These are phyloP conservation scores for Malus domestica DNA, from an alignment of 306 rosid genomes.

Conservation along the genomic window ASM211411v1 NC_041800.1:8996001-8996500, in stretches of 20 bases:
- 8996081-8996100: slow-evolving; percentile 78
- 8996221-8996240: slow-evolving; percentile 34
- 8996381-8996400: slow-evolving; percentile 81
- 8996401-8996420: slow-evolving; percentile 96
- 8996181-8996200: slow-evolving; percentile 12
- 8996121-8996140: slow-evolving; percentile 82
- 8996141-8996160: slow-evolving; percentile 61
- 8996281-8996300: slow-evolving; percentile 15
- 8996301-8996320: slow-evolving; percentile 3
- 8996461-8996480: slow-evolving; percentile 83
- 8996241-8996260: slow-evolving; percentile 22
- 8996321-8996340: slow-evolving; percentile 8
- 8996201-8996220: slow-evolving; percentile 12
- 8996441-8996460: slow-evolving; percentile 98
- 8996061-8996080: slow-evolving; percentile 93
- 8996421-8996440: slow-evolving; percentile 85
- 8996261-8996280: slow-evolving; percentile 93
- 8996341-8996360: slow-evolving; percentile 20
- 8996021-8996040: slow-evolving; percentile 70
- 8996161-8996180: slow-evolving; percentile 47
- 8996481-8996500: slow-evolving; percentile 81
- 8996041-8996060: slow-evolving; percentile 99
- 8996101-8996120: slow-evolving; percentile 61
- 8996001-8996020: slow-evolving; percentile 69
- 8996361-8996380: slow-evolving; percentile 61